Evolutionary conservation across 768 basidiomycete genomes (phyloP).

Genomic region (Naganishia onofrii): DNA sequence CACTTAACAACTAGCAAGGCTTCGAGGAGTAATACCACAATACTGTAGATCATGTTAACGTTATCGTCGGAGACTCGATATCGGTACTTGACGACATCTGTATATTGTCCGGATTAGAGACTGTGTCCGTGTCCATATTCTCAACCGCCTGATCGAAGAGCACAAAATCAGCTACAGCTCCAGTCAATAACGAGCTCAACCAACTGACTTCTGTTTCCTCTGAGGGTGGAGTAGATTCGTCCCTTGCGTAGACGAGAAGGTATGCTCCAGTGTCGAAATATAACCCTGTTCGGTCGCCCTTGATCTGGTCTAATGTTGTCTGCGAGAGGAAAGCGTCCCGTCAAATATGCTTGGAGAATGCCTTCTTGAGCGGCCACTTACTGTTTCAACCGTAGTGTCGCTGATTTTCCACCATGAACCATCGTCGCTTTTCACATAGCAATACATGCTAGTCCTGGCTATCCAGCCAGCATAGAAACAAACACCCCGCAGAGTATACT

Average conservation of each 20-base stretch:
- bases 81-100: not conserved
- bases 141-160: not conserved
- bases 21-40: not conserved
- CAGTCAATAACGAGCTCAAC: not conserved
- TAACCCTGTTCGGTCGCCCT: conserved; percentile 9
- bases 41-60: not conserved
- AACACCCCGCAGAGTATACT: conserved; percentile 16
- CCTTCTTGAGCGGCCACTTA: not conserved
- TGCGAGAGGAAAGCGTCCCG: not conserved
- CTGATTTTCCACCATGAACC: conserved; percentile 17
- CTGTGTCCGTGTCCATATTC: not conserved
- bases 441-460: conserved; percentile 22
- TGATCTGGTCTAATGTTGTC: conserved; percentile 14
- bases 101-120: not conserved
- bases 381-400: conserved; percentile 7
- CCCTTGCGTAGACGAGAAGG: conserved; percentile 15
- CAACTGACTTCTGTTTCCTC: not conserved
- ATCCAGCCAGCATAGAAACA: conserved; percentile 24
- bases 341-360: not conserved
- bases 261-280: conserved; percentile 21
- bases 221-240: not conserved
- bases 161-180: not conserved
- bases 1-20: not conserved
- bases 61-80: not conserved
- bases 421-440: not conserved